Evolutionary conservation across 1,139 yeast genomes (phyloP).

Genomic region (Zhuliangozyma parablackwelliae): DNA sequence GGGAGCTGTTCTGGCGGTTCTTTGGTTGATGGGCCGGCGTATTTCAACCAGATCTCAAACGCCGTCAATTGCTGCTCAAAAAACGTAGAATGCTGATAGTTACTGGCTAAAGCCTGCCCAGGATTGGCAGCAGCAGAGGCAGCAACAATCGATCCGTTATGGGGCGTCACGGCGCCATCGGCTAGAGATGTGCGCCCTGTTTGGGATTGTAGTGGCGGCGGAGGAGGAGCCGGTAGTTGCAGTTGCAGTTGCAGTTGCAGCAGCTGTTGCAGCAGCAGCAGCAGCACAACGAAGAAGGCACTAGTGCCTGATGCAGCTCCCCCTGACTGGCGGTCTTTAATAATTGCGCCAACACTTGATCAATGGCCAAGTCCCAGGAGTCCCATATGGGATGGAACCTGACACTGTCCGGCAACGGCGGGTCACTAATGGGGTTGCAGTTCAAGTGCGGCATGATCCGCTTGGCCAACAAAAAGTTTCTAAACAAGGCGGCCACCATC

Average conservation of each 20-base stretch:
- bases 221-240: no score
- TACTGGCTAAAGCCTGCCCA: conserved; percentile 27
- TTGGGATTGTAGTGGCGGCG: conserved; percentile 6
- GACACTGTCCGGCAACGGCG: conserved; percentile 79
- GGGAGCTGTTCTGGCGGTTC: conserved; percentile 95
- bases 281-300: no score
- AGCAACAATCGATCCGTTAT: background rate
- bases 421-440: conserved; percentile 93
- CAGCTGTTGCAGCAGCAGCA: no score
- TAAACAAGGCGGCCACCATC: conserved; percentile 92
- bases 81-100: conserved; percentile 84
- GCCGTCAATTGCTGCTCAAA: conserved; percentile 96
- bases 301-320: no score
- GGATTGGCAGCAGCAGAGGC: conserved; percentile 11
- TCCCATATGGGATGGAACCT: conserved; percentile 95
- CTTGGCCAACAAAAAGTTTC: conserved; percentile 87
- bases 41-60: conserved; percentile 92
- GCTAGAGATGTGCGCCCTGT: no score
- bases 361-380: conserved; percentile 96
- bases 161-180: background rate
- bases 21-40: conserved; percentile 72
- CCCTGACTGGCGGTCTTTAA: conserved; percentile 31
- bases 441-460: conserved; percentile 91
- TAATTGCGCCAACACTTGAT: conserved; percentile 78
- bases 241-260: no score